phyloP scores from a whole-genome alignment of 2,329 filamentous ascomycete genomes.

The Verticillium albo-atrum region DNA sequence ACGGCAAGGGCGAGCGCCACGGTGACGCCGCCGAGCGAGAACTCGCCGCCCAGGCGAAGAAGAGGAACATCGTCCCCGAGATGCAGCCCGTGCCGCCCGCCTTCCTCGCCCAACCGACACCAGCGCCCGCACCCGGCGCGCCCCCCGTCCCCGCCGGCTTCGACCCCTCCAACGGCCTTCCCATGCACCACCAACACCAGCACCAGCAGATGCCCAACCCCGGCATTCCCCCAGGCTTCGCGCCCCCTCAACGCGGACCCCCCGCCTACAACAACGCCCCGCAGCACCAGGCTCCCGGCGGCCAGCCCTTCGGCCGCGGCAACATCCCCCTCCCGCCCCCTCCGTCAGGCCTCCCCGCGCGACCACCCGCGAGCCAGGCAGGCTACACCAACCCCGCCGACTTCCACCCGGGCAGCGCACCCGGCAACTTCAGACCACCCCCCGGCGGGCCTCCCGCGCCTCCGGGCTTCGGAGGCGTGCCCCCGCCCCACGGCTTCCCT shows the following conservation, averaged over 20 bases:
- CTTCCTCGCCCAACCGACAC: conserved; percentile 46
- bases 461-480: conserved; percentile 30
- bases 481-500: conserved; percentile 36
- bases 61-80: conserved; percentile 85
- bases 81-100: conserved; percentile 71
- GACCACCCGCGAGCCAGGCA: conserved; percentile 41
- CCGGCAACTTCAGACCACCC: conserved; percentile 29
- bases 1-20: conserved; percentile 93
- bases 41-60: conserved; percentile 87
- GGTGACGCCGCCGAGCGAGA: conserved; percentile 91
- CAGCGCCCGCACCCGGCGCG: conserved; percentile 15
- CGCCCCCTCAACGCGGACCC: conserved; percentile 27
- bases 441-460: conserved; percentile 30
- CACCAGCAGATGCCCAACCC: conserved; percentile 13
- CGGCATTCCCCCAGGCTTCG: conserved; percentile 30
- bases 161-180: conserved; percentile 25
- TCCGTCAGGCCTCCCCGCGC: conserved; percentile 44
- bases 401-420: conserved; percentile 34
- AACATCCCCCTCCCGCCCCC: conserved; percentile 38
- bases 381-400: conserved; percentile 43
- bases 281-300: conserved; percentile 6
- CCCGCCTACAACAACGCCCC: conserved; percentile 24
- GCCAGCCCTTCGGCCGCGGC: conserved; percentile 15
- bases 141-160: conserved; percentile 23
- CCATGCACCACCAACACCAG: conserved; percentile 7